Evolutionary conservation across 2,329 filamentous ascomycete genomes (phyloP).

Genomic region (Penicillium sclerotigenum): DNA sequence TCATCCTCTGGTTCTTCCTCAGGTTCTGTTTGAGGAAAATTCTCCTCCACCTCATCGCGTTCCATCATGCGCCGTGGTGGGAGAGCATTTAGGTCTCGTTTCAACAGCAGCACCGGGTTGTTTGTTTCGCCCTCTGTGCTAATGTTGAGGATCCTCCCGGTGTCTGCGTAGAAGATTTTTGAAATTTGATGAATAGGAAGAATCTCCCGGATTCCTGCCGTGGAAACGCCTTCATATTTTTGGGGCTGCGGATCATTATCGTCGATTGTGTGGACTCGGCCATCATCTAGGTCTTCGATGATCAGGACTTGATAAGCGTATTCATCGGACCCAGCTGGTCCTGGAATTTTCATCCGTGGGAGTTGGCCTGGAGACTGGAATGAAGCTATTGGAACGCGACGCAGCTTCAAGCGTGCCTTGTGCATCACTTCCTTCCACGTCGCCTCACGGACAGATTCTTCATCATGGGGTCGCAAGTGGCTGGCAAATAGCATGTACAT

Average conservation of each 20-base stretch:
- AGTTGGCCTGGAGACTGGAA: constrained; percentile 26
- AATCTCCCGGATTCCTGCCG: constrained; percentile 64
- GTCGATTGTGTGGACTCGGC: constrained; percentile 64
- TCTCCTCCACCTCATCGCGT: constrained; percentile 40
- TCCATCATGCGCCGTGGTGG: constrained; percentile 60
- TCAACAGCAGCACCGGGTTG: constrained; percentile 70
- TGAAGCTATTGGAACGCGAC: constrained; percentile 62
- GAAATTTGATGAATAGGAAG: constrained; percentile 72
- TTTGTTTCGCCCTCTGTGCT: constrained; percentile 65
- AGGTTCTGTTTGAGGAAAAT: constrained; percentile 26
- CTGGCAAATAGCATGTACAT: constrained; percentile 93
- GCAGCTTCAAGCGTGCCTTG: constrained; percentile 80
- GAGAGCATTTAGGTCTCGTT: constrained; percentile 64
- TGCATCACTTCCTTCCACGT: constrained; percentile 97
- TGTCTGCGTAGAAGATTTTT: constrained; percentile 92
- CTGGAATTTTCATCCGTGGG: constrained; percentile 29
- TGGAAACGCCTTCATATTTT: constrained; percentile 58
- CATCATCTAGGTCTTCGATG: constrained; percentile 76
- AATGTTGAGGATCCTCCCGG: constrained; percentile 84
- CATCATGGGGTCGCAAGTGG: constrained; percentile 60
- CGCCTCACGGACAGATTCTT: constrained; percentile 60
- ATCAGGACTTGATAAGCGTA: constrained; percentile 80
- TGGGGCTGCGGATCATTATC: constrained; percentile 56
- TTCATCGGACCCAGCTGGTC: constrained; percentile 53
- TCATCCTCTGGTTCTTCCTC: constrained; percentile 42